Evolutionary conservation across 2,329 filamentous ascomycete species (phyloP).

Genomic region (Fusarium veterinarium): DNA sequence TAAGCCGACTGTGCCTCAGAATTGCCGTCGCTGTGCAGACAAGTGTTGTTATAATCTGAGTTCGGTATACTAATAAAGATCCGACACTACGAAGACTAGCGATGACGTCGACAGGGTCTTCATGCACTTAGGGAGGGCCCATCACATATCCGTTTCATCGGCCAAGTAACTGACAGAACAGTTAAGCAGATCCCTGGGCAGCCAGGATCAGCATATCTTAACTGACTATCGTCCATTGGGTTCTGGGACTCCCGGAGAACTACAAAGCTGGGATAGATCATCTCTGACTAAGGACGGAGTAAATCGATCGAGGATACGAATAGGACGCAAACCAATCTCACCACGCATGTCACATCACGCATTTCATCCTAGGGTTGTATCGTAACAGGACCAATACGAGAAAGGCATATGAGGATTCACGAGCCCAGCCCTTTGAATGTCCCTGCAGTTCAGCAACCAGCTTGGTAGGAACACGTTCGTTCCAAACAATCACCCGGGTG

Average conservation of each 20-base stretch:
- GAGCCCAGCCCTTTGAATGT: neutral
- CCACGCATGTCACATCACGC: constrained; percentile 20
- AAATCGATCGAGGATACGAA: neutral
- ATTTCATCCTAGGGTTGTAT: constrained; percentile 8
- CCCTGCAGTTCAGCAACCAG: neutral
- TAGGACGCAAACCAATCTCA: constrained; percentile 10
- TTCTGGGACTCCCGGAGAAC: neutral
- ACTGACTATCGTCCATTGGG: neutral
- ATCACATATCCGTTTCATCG: constrained; percentile 17
- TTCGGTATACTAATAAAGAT: constrained; percentile 19
- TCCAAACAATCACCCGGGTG: neutral
- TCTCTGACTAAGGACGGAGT: neutral
- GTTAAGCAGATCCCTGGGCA: neutral
- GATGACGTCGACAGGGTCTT: constrained; percentile 23
- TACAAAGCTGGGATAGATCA: neutral
- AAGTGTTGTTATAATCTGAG: constrained; percentile 8
- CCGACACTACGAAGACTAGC: constrained; percentile 6
- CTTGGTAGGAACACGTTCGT: neutral
- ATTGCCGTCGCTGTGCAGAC: constrained; percentile 19
- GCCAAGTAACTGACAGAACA: constrained; percentile 17
- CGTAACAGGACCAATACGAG: neutral
- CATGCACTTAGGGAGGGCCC: constrained; percentile 9
- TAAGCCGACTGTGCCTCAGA: constrained; percentile 40
- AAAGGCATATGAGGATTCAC: neutral
- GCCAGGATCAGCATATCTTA: neutral